These are phyloP conservation scores for Phytophthora brassicae DNA, from an alignment of 352 stramenopile species.

Conservation along the genomic window DNA sequence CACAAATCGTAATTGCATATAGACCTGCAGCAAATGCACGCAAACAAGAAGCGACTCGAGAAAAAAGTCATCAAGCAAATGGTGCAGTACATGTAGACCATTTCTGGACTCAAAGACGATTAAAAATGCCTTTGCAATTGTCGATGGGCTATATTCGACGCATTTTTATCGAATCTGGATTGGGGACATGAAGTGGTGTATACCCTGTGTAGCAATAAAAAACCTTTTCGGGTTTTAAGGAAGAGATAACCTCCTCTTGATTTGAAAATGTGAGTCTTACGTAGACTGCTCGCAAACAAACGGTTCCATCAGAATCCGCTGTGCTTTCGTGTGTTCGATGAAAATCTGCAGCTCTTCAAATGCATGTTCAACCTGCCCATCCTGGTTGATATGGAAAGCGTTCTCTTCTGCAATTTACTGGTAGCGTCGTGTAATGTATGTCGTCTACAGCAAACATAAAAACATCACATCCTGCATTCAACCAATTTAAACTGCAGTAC, in stretches of 20 bases:
- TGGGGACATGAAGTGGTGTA: constrained; percentile 16
- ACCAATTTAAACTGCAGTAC: neutral
- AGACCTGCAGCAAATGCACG: constrained; percentile 68
- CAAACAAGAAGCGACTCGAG: constrained; percentile 79
- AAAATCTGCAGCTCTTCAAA: constrained; percentile 77
- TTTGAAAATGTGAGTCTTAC: constrained; percentile 19
- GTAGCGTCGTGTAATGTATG: constrained; percentile 73
- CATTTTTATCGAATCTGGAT: constrained; percentile 22
- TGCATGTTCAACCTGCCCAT: constrained; percentile 68
- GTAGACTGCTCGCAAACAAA: constrained; percentile 61
- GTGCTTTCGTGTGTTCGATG: constrained; percentile 69
- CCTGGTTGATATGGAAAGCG: constrained; percentile 55
- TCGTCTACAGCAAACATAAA: constrained; percentile 46
- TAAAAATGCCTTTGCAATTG: neutral
- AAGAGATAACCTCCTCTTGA: constrained; percentile 12
- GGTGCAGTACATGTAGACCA: constrained; percentile 73
- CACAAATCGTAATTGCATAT: constrained; percentile 66
- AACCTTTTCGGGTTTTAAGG: constrained; percentile 15
- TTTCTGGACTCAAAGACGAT: constrained; percentile 55
- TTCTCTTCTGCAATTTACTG: constrained; percentile 72
- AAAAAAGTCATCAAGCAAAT: constrained; percentile 86
- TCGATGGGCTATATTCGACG: constrained; percentile 12
- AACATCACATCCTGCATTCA: constrained; percentile 1
- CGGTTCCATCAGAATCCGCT: constrained; percentile 68
- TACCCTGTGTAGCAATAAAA: constrained; percentile 1